Evolutionary conservation across 768 basidiomycete species (phyloP), one percentile per base, ranked within the genome.

Genomic region (Xerocomellus intermedius): DNA sequence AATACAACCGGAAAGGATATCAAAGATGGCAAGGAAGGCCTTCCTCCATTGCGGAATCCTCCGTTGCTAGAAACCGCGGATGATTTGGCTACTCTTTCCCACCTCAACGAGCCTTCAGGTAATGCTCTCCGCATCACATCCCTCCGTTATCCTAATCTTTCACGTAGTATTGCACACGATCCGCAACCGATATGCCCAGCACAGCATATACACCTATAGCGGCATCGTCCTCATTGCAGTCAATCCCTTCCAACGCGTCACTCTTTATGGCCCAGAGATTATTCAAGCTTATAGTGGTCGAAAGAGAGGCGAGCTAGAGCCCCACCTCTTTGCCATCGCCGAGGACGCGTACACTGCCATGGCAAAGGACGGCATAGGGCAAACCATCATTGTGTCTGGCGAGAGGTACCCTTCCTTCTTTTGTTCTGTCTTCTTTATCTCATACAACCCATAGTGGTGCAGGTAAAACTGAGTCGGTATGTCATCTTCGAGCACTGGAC

Each of bases 291-390:
- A 99, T 71, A 89, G 88, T 58, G 94, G 93, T 50, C 78, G 93
- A 49, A 84, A 84, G 67, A 87, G 94, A 71, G 96, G 96, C 38
- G 97, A 98, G 56, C 79, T 98, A 35, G 97, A 98, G 66, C 97
- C 97, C 2, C 97, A 99, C 77, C 72, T 99, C 59, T 99, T 98
- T 73, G 97, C 97, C 21, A 99, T 99, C 62, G 97, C 97, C 10
- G 97, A 99, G 73, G 97, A 98, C 77, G 97, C 97, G 57, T 93
- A 98, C 70, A 95, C 94, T 13, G 91, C 92, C 52, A 98, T 98
- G 97, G 83, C 91, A 58, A 87, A 88, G 70, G 88, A 98, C 64
- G 83, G 91, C 56, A 85, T 87, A 74, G 95, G 98, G 58, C 97
- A 99, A 74, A 99, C 97, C 5, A 98, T 99, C 68, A 97, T 99